Base-by-base conservation (phyloP, 352 stramenopile genomes). In the Phytophthora quininea region DNA sequence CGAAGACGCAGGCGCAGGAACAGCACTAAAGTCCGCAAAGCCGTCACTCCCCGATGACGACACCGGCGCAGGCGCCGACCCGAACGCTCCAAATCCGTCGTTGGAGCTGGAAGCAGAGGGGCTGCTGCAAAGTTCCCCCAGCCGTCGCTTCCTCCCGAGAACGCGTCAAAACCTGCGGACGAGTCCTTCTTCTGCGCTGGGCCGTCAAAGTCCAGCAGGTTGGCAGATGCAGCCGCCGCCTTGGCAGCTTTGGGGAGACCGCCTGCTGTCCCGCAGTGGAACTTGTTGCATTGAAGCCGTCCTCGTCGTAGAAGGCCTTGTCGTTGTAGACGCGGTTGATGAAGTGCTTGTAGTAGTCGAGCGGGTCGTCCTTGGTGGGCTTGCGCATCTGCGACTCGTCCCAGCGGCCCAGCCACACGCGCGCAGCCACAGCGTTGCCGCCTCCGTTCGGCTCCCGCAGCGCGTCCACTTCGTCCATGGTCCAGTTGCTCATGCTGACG, bases 401-500 rank as follows among this genome's bases (percentile, higher is more conserved):
- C 74, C 91, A 97, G 52, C 65, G 88, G 8, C 76, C 88, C 19
- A 98, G 73, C 95, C 95, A 98, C n/a, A 93, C 93, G 33, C 76
- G 77, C 10, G 82, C 73, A 5, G 86, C 89, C 35, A 79, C 82
- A 7, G 92, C 88, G 66, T 98, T 98, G 57, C 94, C 94, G 56
- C 91, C 88, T n/a, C 77, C 82, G 56, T 96, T 93, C 60, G 84
- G 73, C 33, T 96, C 86, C 32, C 89, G 84, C 31, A 99, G 69
- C 40, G 90, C 84, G 19, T 96, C 78, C 14, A 98, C 96, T 60
- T 99, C 95, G 0, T 89, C 82, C 59, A 93, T 83, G 27, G 82
- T 95, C 96, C 96, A 99, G 68, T 91, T 97, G 54, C 79, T 95
- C 96, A 99, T 99, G 55, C 95, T 98, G 19, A 98, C 82, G 51